Conservation (phyloP, 2,329 filamentous ascomycete species). For the Geosmithia morbida region DNA sequence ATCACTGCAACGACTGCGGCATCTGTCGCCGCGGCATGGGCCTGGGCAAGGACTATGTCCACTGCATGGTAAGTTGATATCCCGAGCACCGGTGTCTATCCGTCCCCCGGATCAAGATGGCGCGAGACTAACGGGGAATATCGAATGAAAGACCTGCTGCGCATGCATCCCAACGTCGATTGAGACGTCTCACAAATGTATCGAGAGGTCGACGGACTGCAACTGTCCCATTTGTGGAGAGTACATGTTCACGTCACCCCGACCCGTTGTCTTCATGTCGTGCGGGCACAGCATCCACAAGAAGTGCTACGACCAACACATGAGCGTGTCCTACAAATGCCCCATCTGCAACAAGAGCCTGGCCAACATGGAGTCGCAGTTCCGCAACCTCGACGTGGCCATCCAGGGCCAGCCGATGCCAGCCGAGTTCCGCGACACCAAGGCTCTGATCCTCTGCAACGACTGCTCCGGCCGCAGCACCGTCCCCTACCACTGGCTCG, state of each 20-base stretch:
- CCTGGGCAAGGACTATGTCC: slow-evolving; percentile 90
- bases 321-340: slow-evolving; percentile 85
- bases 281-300: slow-evolving; percentile 95
- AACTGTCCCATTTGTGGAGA: slow-evolving; percentile 95
- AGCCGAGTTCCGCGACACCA: slow-evolving; percentile 61
- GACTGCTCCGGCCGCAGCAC: slow-evolving; percentile 83
- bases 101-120: neutral
- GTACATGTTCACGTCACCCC: slow-evolving; percentile 87
- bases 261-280: slow-evolving; percentile 81
- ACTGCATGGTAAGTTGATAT: slow-evolving; percentile 65
- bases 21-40: slow-evolving; percentile 87
- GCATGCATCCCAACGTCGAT: slow-evolving; percentile 88
- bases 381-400: slow-evolving; percentile 76
- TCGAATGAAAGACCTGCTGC: slow-evolving; percentile 54
- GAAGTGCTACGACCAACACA: slow-evolving; percentile 76
- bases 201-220: slow-evolving; percentile 86
- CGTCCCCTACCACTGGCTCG: slow-evolving; percentile 87
- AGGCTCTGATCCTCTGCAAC: slow-evolving; percentile 80
- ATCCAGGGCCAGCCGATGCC: slow-evolving; percentile 92
- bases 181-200: slow-evolving; percentile 76
- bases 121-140: slow-evolving; percentile 4
- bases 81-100: neutral
- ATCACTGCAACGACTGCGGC: slow-evolving; percentile 91
- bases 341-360: slow-evolving; percentile 93
- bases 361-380: slow-evolving; percentile 94